Percentiles rank a stretch among this genome's conserved stretches.
These are phyloP conservation scores for Trichoderma cornu-damae DNA, from an alignment of 2,329 filamentous ascomycete species.

Conservation along the genomic window DNA sequence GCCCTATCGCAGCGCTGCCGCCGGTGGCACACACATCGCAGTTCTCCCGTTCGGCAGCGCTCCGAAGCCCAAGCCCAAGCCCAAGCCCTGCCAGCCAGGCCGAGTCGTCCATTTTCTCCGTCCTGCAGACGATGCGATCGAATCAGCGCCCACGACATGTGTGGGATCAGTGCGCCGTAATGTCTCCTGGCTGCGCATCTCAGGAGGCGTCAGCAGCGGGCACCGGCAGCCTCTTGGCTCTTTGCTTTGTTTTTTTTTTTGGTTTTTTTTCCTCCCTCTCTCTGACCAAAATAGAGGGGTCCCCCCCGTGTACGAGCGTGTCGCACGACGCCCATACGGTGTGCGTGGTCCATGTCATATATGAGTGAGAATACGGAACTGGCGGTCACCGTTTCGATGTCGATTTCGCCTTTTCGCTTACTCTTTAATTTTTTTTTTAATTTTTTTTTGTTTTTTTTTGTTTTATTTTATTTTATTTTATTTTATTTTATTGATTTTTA, in stretches of 20 bases:
- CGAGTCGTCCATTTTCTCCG: neutral
- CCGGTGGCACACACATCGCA: neutral
- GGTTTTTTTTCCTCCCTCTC: neutral
- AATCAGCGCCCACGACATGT: slow-evolving; percentile 8
- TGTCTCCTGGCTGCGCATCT: slow-evolving; percentile 10
- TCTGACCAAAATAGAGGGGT: neutral
- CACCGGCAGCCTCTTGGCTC: neutral
- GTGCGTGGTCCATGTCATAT: neutral
- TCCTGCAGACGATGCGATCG: slow-evolving; percentile 11
- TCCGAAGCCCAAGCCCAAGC: no score
- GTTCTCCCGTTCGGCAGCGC: no score
- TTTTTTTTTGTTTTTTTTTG: no score
- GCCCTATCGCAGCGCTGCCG: no score
- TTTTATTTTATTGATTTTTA: no score
- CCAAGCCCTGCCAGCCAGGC: slow-evolving; percentile 13
- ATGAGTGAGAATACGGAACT: neutral
- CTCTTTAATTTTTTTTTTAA: no score
- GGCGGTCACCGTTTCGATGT: slow-evolving; percentile 12
- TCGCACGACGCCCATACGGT: neutral
- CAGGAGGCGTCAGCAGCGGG: slow-evolving; percentile 18
- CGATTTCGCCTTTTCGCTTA: no score
- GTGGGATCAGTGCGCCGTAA: neutral
- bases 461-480: no score
- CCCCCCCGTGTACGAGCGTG: neutral
- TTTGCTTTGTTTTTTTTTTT: neutral